Evolutionary conservation across 257 asterid species (phyloP).

Genomic region (Verbena officinalis): DNA sequence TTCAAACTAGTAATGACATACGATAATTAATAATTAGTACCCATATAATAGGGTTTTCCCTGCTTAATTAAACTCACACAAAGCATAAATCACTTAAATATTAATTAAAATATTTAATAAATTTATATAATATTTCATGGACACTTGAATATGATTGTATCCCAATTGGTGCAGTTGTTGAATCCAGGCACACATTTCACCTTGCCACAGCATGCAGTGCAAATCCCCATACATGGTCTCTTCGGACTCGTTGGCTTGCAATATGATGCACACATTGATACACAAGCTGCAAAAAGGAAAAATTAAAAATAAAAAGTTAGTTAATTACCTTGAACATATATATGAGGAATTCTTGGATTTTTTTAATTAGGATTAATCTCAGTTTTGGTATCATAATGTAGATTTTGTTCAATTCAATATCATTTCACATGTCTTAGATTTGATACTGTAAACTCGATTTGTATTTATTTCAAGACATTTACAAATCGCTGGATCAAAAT

Average conservation of each 20-base stretch:
- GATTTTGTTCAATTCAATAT: background rate
- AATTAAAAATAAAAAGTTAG: too few relatives aligned
- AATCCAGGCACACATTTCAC: slow-evolving; percentile 40
- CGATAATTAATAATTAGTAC: too few relatives aligned
- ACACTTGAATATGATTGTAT: slow-evolving; percentile 34
- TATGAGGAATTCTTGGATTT: too few relatives aligned
- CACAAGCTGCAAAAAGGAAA: slow-evolving; percentile 32
- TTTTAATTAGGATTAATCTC: too few relatives aligned
- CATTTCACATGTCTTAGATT: too few relatives aligned
- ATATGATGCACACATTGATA: slow-evolving; percentile 27
- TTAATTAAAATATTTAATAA: background rate
- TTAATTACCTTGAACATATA: too few relatives aligned
- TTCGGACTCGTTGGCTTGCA: slow-evolving; percentile 36
- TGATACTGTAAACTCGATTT: too few relatives aligned
- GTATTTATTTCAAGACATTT: too few relatives aligned
- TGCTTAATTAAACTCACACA: slow-evolving; percentile 9
- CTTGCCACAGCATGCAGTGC: slow-evolving; percentile 42
- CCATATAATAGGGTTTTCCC: background rate
- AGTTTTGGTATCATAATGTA: too few relatives aligned
- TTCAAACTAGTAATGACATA: too few relatives aligned
- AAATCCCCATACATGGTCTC: slow-evolving; percentile 40
- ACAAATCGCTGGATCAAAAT: too few relatives aligned
- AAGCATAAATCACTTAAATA: background rate
- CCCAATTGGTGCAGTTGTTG: slow-evolving; percentile 32
- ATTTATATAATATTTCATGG: slow-evolving; percentile 12